phyloP scores from a whole-genome alignment of 2,329 filamentous ascomycete genomes.

The Calonectria henricotiae region DNA sequence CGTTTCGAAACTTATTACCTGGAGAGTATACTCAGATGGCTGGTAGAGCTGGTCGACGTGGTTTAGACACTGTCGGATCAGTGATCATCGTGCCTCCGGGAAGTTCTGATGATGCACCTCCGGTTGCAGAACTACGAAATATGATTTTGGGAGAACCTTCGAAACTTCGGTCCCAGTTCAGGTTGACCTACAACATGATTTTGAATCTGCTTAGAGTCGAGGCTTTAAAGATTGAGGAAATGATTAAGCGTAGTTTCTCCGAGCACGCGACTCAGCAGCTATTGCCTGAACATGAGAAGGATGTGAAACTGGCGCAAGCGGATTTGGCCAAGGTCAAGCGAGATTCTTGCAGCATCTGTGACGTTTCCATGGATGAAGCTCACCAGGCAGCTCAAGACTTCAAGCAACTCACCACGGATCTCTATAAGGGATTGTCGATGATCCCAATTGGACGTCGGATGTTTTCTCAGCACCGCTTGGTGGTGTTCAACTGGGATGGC shows the following conservation, averaged over 20 bases:
- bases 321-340: constrained; percentile 92
- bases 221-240: constrained; percentile 98
- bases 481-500: constrained; percentile 90
- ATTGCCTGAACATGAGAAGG: constrained; percentile 94
- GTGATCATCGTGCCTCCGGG: constrained; percentile 93
- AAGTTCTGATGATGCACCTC: constrained; percentile 87
- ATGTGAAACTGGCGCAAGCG: constrained; percentile 91
- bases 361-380: constrained; percentile 83
- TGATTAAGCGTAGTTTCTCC: constrained; percentile 99
- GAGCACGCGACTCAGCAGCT: constrained; percentile 97
- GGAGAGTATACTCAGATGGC: constrained; percentile 99
- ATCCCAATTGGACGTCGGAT: constrained; percentile 88
- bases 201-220: constrained; percentile 95
- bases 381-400: constrained; percentile 88
- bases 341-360: constrained; percentile 86
- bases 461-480: constrained; percentile 81
- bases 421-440: constrained; percentile 83
- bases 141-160: constrained; percentile 98
- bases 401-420: constrained; percentile 83
- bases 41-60: constrained; percentile 91
- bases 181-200: constrained; percentile 99
- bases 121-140: constrained; percentile 84
- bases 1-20: constrained; percentile 90
- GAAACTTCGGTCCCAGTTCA: constrained; percentile 95
- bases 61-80: constrained; percentile 91